Evolutionary conservation across 306 rosid species (phyloP).

Genomic region (Ceratonia siliqua): DNA sequence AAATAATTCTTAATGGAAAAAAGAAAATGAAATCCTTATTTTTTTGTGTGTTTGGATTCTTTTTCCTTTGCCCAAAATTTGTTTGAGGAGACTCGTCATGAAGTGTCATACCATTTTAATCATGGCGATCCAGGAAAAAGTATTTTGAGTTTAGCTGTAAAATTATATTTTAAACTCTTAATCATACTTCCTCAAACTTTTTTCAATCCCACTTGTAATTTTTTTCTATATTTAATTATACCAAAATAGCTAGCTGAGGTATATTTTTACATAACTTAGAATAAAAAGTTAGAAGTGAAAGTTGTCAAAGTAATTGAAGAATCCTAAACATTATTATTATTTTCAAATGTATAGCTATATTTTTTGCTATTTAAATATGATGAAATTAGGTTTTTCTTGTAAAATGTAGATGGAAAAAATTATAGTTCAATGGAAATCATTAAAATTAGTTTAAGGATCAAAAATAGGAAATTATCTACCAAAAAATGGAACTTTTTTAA

Average conservation of each 20-base stretch:
- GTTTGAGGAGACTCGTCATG: constrained; percentile 15
- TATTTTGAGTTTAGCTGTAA: neutral
- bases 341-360: too few relatives aligned
- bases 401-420: too few relatives aligned
- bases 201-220: neutral
- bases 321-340: too few relatives aligned
- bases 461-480: too few relatives aligned
- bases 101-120: constrained; percentile 26
- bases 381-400: too few relatives aligned
- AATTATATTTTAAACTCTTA: constrained; percentile 8
- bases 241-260: neutral
- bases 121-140: constrained; percentile 20
- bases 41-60: neutral
- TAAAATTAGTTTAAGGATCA: too few relatives aligned
- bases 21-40: neutral
- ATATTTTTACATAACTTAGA: neutral
- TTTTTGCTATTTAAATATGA: too few relatives aligned
- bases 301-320: neutral
- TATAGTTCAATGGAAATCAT: too few relatives aligned
- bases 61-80: neutral
- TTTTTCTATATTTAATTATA: neutral
- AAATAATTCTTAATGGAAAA: neutral
- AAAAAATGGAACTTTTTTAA: too few relatives aligned
- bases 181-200: constrained; percentile 18
- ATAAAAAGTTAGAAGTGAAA: neutral